These are phyloP conservation scores for Camellia japonica DNA, from an alignment of 148 eudicot genomes.

Conservation along the genomic window DNA sequence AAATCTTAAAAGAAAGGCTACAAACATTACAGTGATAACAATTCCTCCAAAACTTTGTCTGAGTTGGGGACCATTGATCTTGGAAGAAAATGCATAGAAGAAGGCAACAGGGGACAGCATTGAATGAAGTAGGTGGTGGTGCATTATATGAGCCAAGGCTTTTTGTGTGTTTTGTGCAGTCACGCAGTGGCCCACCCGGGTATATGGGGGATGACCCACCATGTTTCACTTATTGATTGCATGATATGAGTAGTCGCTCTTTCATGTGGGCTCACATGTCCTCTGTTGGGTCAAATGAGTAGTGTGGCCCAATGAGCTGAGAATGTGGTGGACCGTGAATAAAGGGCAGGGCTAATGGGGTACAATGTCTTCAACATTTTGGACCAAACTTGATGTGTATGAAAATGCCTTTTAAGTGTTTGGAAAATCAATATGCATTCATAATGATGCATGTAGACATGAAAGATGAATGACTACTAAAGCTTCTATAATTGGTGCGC, in stretches of 20 bases:
- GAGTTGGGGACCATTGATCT: constrained; percentile 8
- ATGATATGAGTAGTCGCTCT: constrained; percentile 24
- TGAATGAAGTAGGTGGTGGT: too few relatives aligned
- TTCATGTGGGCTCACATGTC: constrained; percentile 44
- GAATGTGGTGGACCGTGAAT: constrained; percentile 12
- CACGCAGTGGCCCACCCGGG: constrained; percentile 6
- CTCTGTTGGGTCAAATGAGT: constrained; percentile 16
- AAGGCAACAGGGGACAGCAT: not conserved
- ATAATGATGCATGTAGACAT: too few relatives aligned
- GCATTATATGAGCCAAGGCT: too few relatives aligned
- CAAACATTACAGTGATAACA: not conserved
- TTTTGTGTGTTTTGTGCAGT: too few relatives aligned
- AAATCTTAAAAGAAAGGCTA: not conserved
- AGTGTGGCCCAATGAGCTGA: not conserved
- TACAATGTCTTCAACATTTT: not conserved
- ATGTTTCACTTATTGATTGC: constrained; percentile 33
- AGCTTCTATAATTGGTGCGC: too few relatives aligned
- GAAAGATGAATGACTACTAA: too few relatives aligned
- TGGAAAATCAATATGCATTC: too few relatives aligned
- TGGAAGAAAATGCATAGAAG: not conserved
- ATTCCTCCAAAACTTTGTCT: not conserved
- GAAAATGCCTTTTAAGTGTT: too few relatives aligned
- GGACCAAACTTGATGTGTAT: not conserved
- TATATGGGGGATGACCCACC: constrained; percentile 9
- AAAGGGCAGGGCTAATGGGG: too few relatives aligned